Conservation (phyloP, 192 early-diverging fungal species). For the Neocallimastix lanati region DNA sequence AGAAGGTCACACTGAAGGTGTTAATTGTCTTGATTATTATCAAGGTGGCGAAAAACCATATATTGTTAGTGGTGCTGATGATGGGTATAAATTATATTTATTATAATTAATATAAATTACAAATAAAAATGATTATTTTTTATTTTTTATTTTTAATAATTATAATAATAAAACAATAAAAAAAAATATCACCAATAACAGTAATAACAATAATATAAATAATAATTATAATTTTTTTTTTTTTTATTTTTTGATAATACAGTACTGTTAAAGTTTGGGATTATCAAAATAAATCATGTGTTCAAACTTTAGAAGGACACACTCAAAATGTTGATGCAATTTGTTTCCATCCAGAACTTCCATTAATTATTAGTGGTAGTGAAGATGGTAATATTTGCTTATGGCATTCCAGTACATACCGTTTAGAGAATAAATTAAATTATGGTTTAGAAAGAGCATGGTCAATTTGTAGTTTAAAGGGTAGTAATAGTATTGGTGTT, state of each 20-base stretch:
- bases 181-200: too few relatives aligned
- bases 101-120: too few relatives aligned
- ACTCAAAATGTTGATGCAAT: conserved; percentile 80
- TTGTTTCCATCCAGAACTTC: conserved; percentile 81
- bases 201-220: too few relatives aligned
- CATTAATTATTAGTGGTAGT: conserved; percentile 84
- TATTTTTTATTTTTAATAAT: too few relatives aligned
- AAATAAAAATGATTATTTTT: too few relatives aligned
- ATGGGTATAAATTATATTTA: conserved; percentile 30
- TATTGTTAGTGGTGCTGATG: too few relatives aligned
- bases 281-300: conserved; percentile 98
- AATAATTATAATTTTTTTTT: too few relatives aligned
- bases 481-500: conserved; percentile 80
- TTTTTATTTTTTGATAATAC: too few relatives aligned
- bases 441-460: conserved; percentile 97
- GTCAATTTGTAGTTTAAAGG: conserved; percentile 66
- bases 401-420: conserved; percentile 95
- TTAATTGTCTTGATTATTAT: conserved; percentile 97
- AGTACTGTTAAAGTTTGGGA: too few relatives aligned
- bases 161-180: too few relatives aligned
- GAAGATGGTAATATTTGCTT: conserved; percentile 89
- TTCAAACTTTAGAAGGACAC: conserved; percentile 96
- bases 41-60: conserved; percentile 96
- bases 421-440: conserved; percentile 88
- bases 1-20: conserved; percentile 91